Percentiles rank a stretch among this genome's conserved stretches.
phyloP scores from a whole-genome alignment of 2,329 filamentous ascomycete species.

The Microdochium bolleyi region DNA sequence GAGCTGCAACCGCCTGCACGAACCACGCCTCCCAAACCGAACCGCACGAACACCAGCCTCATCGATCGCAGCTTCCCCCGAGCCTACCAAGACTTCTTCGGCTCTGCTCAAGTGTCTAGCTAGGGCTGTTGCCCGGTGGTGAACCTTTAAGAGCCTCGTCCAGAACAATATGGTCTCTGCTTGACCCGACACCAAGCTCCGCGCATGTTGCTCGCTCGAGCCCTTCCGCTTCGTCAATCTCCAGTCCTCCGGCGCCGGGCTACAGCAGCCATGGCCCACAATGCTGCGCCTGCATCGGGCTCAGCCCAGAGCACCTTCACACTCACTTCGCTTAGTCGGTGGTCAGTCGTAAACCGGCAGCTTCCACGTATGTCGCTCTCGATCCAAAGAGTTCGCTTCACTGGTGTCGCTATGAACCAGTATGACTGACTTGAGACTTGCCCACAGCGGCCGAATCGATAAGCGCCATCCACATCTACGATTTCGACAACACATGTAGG shows the following conservation, averaged over 20 bases:
- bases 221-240: neutral
- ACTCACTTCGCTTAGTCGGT: slow-evolving; percentile 69
- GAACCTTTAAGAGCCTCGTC: neutral
- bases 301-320: slow-evolving; percentile 33
- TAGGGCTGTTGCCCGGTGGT: too few species aligned
- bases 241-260: slow-evolving; percentile 6
- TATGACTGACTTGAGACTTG: slow-evolving; percentile 4
- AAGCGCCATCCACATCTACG: slow-evolving; percentile 82
- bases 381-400: too few species aligned
- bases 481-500: slow-evolving; percentile 93
- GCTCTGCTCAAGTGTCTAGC: too few species aligned
- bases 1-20: too few species aligned
- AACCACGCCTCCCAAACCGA: too few species aligned
- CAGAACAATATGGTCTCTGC: neutral
- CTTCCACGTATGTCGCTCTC: slow-evolving; percentile 50
- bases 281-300: slow-evolving; percentile 8
- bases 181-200: neutral
- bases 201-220: neutral
- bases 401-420: neutral
- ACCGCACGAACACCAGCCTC: too few species aligned
- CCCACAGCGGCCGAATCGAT: slow-evolving; percentile 54
- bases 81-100: too few species aligned
- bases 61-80: too few species aligned
- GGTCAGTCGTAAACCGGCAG: slow-evolving; percentile 70
- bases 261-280: slow-evolving; percentile 15